Percentiles rank a stretch among this genome's conserved stretches.
phyloP scores from a whole-genome alignment of 2,329 filamentous ascomycete genomes.

The Sclerotinia subarctica region DNA sequence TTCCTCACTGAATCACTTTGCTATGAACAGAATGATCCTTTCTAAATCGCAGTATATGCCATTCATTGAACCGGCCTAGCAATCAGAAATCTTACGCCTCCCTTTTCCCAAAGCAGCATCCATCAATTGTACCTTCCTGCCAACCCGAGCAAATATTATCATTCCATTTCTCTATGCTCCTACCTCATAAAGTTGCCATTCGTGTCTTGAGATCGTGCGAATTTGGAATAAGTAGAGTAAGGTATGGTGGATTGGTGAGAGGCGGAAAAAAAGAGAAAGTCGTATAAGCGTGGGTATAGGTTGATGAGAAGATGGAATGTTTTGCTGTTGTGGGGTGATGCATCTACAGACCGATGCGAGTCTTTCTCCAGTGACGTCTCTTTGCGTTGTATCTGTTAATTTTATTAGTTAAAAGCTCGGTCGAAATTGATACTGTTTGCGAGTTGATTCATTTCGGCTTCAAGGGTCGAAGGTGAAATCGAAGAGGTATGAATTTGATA shows the following conservation, averaged over 20 bases:
- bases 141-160: slow-evolving; percentile 19
- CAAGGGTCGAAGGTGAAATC: neutral
- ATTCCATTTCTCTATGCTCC: slow-evolving; percentile 20
- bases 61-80: slow-evolving; percentile 17
- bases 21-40: slow-evolving; percentile 19
- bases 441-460: neutral
- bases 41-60: slow-evolving; percentile 15
- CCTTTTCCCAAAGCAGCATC: slow-evolving; percentile 18
- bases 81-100: slow-evolving; percentile 21
- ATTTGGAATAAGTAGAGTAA: slow-evolving; percentile 17
- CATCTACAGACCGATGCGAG: slow-evolving; percentile 94
- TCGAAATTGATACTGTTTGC: neutral
- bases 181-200: slow-evolving; percentile 18
- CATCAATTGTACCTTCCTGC: slow-evolving; percentile 17
- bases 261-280: slow-evolving; percentile 18
- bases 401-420: slow-evolving; percentile 18
- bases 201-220: slow-evolving; percentile 19
- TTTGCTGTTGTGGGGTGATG: slow-evolving; percentile 42
- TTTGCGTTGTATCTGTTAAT: slow-evolving; percentile 94
- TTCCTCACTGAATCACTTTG: slow-evolving; percentile 20
- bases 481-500: neutral
- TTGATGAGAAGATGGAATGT: slow-evolving; percentile 20
- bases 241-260: slow-evolving; percentile 21
- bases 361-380: slow-evolving; percentile 99
- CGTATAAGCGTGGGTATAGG: slow-evolving; percentile 15